Percentiles rank a stretch among this genome's conserved stretches.
These are phyloP conservation scores for Rosa chinensis DNA, from an alignment of 306 rosid species.

Conservation along the genomic window DNA sequence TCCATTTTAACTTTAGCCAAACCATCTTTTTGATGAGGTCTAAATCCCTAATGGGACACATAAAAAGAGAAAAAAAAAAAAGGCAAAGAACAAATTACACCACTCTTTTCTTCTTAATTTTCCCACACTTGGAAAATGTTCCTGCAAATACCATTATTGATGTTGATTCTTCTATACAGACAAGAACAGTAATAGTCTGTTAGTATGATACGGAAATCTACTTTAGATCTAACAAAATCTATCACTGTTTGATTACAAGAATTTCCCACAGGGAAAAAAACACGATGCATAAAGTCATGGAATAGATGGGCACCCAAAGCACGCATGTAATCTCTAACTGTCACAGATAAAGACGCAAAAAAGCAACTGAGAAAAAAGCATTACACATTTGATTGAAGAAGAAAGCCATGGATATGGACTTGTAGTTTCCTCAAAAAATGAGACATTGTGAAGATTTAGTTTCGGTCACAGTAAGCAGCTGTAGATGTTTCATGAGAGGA, in stretches of 20 bases:
- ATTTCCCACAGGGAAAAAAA: neutral
- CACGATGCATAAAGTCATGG: slow-evolving; percentile 3
- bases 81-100: neutral
- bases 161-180: neutral
- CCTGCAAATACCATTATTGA: neutral
- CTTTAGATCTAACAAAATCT: neutral
- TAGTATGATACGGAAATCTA: slow-evolving; percentile 1
- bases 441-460: neutral
- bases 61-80: neutral
- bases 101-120: neutral
- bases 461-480: neutral
- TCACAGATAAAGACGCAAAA: slow-evolving; percentile 13
- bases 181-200: neutral
- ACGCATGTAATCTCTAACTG: slow-evolving; percentile 1
- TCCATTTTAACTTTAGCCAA: too few relatives aligned
- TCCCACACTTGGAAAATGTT: neutral
- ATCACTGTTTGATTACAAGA: neutral
- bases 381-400: neutral
- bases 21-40: slow-evolving; percentile 8
- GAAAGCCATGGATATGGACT: neutral
- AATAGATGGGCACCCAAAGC: neutral
- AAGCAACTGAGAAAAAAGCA: neutral
- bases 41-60: slow-evolving; percentile 22
- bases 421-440: neutral
- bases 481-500: neutral